phyloP scores from a whole-genome alignment of 192 early-diverging fungal genomes.

The Coemansia javaensis region DNA sequence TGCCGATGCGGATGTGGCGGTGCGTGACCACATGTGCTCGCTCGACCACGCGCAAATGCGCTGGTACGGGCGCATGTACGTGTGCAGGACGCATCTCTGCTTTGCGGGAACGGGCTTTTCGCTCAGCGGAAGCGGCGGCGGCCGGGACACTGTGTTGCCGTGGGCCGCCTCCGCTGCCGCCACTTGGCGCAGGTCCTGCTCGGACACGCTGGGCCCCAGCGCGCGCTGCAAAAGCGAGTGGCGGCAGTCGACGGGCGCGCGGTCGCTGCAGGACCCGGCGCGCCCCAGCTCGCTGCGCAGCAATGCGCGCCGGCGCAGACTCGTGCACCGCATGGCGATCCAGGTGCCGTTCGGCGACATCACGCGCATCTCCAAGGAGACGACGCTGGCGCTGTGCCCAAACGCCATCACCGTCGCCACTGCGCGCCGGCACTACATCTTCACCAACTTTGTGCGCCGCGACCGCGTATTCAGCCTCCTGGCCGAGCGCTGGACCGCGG shows the following conservation, averaged over 20 bases:
- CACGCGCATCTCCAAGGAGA: constrained; percentile 40
- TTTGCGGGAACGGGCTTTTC: constrained; percentile 32
- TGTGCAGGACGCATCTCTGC: constrained; percentile 14
- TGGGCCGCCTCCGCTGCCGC: not conserved
- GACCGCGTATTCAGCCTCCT: constrained; percentile 18
- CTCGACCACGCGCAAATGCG: constrained; percentile 40
- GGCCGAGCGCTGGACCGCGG: not conserved
- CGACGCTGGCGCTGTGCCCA: constrained; percentile 43
- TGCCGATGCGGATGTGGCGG: not conserved
- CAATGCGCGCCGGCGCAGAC: constrained; percentile 1
- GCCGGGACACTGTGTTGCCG: not conserved
- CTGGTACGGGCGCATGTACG: constrained; percentile 44
- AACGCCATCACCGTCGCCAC: constrained; percentile 42
- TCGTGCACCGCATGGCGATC: constrained; percentile 30
- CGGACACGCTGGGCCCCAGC: no score
- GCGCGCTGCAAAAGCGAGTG: no score
- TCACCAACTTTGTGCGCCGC: constrained; percentile 43
- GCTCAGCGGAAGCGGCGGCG: not conserved
- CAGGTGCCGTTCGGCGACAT: constrained; percentile 27
- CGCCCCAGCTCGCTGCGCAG: not conserved
- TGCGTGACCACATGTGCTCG: constrained; percentile 29
- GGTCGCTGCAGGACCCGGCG: no score
- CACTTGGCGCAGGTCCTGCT: no score
- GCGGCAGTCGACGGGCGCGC: no score
- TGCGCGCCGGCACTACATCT: constrained; percentile 27